These are phyloP conservation scores for Jatropha curcas DNA, from an alignment of 345 rosid genomes.

Conservation along the genomic window DNA sequence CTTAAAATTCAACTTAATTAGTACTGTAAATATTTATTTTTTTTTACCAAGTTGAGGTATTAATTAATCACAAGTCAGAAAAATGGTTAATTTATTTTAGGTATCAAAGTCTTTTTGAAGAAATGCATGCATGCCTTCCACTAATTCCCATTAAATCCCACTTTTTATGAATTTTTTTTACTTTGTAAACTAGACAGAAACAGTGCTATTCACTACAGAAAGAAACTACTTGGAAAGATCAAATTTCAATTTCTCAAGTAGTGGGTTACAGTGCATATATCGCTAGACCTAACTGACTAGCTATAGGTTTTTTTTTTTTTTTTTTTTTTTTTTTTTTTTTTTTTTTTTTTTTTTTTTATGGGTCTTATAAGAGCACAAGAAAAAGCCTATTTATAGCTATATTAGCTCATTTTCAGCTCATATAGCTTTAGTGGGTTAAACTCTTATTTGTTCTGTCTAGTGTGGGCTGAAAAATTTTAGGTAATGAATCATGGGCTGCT, in stretches of 20 bases:
- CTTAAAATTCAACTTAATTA: neutral
- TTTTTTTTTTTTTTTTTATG: too few species aligned
- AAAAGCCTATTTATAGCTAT: neutral
- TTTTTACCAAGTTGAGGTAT: constrained; percentile 2
- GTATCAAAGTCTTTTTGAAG: neutral
- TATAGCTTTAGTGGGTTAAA: neutral
- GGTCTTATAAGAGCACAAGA: neutral
- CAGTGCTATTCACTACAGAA: too few species aligned
- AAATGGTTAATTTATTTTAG: neutral
- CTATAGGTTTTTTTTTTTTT: neutral
- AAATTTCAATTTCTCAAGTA: neutral
- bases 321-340: too few species aligned
- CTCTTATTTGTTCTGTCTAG: too few species aligned
- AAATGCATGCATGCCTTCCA: neutral
- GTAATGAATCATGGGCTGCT: neutral
- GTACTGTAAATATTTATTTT: neutral
- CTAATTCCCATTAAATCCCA: neutral
- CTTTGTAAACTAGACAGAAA: too few species aligned
- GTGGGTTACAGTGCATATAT: constrained; percentile 21
- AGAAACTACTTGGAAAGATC: neutral
- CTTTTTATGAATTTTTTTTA: too few species aligned
- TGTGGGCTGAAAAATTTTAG: neutral
- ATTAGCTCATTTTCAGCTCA: too few species aligned
- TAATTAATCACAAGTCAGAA: constrained; percentile 9
- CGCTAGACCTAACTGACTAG: too few species aligned